Percentiles rank a stretch among this genome's conserved stretches.
Conservation (phyloP, 495 filamentous ascomycete genomes). For the Penicillium lagena region DNA sequence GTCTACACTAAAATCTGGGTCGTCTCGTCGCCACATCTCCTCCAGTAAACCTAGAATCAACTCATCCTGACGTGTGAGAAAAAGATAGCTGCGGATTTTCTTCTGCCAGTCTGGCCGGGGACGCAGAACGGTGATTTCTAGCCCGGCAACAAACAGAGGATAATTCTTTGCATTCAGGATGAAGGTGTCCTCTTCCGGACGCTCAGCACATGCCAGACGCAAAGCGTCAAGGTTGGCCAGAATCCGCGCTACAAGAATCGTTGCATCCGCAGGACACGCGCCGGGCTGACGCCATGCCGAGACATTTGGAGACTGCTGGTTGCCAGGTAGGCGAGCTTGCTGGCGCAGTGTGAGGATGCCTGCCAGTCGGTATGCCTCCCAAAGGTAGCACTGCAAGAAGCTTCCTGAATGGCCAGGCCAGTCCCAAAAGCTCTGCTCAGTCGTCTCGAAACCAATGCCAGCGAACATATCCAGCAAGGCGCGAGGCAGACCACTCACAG, state of each 20-base stretch:
- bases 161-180: slow-evolving; percentile 24
- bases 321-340: background rate
- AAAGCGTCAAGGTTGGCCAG: slow-evolving; percentile 27
- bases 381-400: slow-evolving; percentile 26
- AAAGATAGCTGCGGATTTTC: slow-evolving; percentile 7
- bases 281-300: slow-evolving; percentile 4
- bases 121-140: slow-evolving; percentile 16
- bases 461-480: slow-evolving; percentile 26
- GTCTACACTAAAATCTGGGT: slow-evolving; percentile 12
- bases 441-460: slow-evolving; percentile 17
- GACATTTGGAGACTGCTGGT: background rate
- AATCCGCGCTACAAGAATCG: slow-evolving; percentile 19
- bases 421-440: slow-evolving; percentile 28
- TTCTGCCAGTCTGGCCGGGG: slow-evolving; percentile 14
- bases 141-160: slow-evolving; percentile 20
- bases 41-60: slow-evolving; percentile 22
- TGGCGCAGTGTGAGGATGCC: slow-evolving; percentile 21
- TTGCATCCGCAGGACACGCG: slow-evolving; percentile 10
- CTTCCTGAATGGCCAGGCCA: slow-evolving; percentile 26
- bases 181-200: slow-evolving; percentile 11
- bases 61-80: slow-evolving; percentile 6
- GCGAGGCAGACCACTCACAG: slow-evolving; percentile 27
- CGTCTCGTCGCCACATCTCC: slow-evolving; percentile 18
- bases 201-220: slow-evolving; percentile 14
- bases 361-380: slow-evolving; percentile 30